phyloP scores from a whole-genome alignment of 768 basidiomycete species.

The Russula vinacea region DNA sequence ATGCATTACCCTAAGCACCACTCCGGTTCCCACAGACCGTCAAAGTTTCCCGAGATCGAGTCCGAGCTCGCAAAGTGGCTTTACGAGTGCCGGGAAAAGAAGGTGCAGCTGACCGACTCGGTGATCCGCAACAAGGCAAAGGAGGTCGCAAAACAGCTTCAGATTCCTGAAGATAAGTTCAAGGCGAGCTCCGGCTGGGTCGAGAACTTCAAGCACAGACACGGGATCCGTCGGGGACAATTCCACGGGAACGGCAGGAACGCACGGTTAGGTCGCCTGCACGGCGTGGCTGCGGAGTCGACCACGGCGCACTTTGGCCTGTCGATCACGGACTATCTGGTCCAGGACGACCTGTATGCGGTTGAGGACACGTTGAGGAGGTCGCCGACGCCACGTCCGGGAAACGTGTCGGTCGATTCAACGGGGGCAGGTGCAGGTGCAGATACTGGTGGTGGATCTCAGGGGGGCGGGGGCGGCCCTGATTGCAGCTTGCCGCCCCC shows the following conservation, averaged over 20 bases:
- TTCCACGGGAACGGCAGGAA: conserved; percentile 47
- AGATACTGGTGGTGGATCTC: conserved; percentile 10
- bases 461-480: conserved; percentile 22
- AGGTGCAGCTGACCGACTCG: conserved; percentile 59
- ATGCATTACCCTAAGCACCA: conserved; percentile 20
- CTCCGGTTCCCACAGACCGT: conserved; percentile 47
- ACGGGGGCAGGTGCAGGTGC: conserved; percentile 7
- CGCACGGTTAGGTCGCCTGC: conserved; percentile 23
- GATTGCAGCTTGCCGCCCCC: conserved; percentile 23
- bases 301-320: conserved; percentile 20
- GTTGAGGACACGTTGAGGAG: conserved; percentile 28
- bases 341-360: conserved; percentile 22
- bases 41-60: conserved; percentile 81
- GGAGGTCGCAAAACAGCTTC: conserved; percentile 54
- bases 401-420: conserved; percentile 21
- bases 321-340: conserved; percentile 28
- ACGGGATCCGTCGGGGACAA: conserved; percentile 66
- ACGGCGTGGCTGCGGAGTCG: conserved; percentile 14
- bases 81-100: conserved; percentile 48
- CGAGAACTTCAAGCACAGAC: conserved; percentile 85
- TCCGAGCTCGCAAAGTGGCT: conserved; percentile 59
- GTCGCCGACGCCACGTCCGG: conserved; percentile 25
- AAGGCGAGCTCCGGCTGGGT: conserved; percentile 93
- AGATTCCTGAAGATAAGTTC: conserved; percentile 68
- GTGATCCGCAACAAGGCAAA: conserved; percentile 64